These are phyloP conservation scores for Colletotrichum horii DNA, from an alignment of 2,329 filamentous ascomycete genomes.

Conservation along the genomic window DNA sequence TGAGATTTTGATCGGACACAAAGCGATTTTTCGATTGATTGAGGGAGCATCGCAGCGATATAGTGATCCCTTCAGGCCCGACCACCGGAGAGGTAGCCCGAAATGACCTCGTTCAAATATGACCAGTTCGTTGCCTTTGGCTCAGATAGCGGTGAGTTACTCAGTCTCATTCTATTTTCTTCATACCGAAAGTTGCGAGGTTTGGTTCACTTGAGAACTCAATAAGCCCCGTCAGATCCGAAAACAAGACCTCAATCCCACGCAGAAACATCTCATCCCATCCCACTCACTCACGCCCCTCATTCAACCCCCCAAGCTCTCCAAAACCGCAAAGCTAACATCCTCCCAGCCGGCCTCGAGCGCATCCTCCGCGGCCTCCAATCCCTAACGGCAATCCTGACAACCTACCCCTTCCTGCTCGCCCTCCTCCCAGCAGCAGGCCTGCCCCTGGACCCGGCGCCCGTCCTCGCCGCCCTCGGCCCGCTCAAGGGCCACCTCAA, in stretches of 20 bases:
- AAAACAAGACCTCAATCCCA: neutral
- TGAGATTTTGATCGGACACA: neutral
- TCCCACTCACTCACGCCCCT: neutral
- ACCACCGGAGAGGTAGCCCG: neutral
- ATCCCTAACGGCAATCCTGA: slow-evolving; percentile 52
- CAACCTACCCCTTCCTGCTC: slow-evolving; percentile 47
- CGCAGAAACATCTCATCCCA: neutral
- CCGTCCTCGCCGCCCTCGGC: slow-evolving; percentile 29
- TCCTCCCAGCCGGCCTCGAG: slow-evolving; percentile 60
- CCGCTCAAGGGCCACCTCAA: slow-evolving; percentile 47
- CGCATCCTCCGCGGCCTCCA: slow-evolving; percentile 65
- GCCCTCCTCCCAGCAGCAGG: slow-evolving; percentile 30
- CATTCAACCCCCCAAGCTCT: neutral
- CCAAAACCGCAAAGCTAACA: neutral
- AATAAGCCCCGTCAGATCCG: neutral
- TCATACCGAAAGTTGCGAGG: accelerated
- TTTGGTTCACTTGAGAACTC: neutral
- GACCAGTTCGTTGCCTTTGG: slow-evolving; percentile 49
- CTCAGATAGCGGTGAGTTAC: slow-evolving; percentile 48
- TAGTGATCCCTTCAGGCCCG: neutral
- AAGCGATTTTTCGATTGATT: neutral
- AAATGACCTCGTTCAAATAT: slow-evolving; percentile 21
- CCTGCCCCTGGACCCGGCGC: neutral
- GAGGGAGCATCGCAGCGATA: neutral
- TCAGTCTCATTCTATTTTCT: neutral